Evolutionary conservation across 2,329 filamentous ascomycete genomes (phyloP).

Genomic region (Alternaria triticina): DNA sequence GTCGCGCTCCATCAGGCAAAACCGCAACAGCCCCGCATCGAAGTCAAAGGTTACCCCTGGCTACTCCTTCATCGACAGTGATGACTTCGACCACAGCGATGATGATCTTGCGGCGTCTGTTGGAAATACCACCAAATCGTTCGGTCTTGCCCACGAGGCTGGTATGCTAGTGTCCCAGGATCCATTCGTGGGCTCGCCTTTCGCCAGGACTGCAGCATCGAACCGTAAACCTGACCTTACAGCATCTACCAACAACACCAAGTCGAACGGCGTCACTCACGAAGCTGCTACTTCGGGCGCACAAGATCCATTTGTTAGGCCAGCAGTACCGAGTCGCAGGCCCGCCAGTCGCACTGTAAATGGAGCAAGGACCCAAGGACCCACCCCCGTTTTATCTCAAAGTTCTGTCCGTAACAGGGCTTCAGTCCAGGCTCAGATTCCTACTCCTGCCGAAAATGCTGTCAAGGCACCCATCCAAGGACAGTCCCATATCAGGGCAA

Average conservation of each 20-base stretch:
- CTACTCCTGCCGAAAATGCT: not conserved
- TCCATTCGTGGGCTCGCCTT: slow-evolving; percentile 6
- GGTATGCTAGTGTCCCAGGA: slow-evolving; percentile 32
- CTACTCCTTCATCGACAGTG: slow-evolving; percentile 27
- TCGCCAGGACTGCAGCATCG: slow-evolving; percentile 2
- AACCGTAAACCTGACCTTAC: not conserved
- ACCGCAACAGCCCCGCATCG: not conserved
- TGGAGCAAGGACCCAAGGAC: not conserved
- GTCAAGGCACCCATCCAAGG: not conserved
- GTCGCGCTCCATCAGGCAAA: not conserved
- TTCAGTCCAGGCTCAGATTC: not conserved
- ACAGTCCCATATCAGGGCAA: not conserved
- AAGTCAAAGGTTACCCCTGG: slow-evolving; percentile 14
- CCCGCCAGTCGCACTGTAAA: slow-evolving; percentile 3
- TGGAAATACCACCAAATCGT: slow-evolving; percentile 42
- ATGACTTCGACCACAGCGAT: slow-evolving; percentile 26
- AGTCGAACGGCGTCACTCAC: not conserved
- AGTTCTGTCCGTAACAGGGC: not conserved
- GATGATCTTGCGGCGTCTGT: slow-evolving; percentile 29
- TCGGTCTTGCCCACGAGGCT: slow-evolving; percentile 41
- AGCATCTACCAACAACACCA: not conserved
- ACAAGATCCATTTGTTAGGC: slow-evolving; percentile 3
- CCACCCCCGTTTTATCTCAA: slow-evolving; percentile 2
- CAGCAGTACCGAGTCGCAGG: slow-evolving; percentile 1
- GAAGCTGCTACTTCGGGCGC: not conserved